phyloP scores from a whole-genome alignment of 495 filamentous ascomycete species.

The Aspergillus hancockii region DNA sequence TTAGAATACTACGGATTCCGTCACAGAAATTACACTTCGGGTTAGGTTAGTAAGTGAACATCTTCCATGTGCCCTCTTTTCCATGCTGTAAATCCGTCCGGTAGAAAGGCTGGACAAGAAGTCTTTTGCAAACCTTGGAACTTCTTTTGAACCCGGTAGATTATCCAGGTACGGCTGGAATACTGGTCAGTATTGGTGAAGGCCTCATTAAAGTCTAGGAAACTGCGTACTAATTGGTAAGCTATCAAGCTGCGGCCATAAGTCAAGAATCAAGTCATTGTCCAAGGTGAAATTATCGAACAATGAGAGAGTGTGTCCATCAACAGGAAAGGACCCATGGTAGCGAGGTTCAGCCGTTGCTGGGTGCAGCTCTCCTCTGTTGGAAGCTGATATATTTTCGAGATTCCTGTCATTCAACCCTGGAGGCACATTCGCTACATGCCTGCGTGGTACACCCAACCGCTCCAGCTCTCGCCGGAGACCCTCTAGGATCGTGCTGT shows the following conservation, averaged over 20 bases:
- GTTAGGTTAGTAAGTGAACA: too few species aligned
- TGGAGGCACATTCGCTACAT: background rate
- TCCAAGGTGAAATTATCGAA: constrained; percentile 23
- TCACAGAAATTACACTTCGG: too few species aligned
- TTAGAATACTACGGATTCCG: background rate
- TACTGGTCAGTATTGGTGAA: background rate
- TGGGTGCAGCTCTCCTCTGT: background rate
- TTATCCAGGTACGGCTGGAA: background rate
- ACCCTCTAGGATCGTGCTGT: constrained; percentile 27
- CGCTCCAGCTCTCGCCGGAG: constrained; percentile 23
- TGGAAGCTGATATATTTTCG: background rate
- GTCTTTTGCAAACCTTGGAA: too few species aligned
- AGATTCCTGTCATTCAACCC: background rate
- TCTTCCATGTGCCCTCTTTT: too few species aligned
- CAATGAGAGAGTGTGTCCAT: constrained; percentile 22
- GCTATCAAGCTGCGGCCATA: constrained; percentile 34
- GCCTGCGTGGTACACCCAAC: background rate
- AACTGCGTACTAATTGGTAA: constrained; percentile 24
- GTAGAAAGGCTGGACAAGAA: too few species aligned
- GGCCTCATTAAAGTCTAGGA: background rate
- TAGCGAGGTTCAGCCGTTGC: background rate
- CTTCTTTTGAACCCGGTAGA: too few species aligned
- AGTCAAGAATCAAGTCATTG: constrained; percentile 26
- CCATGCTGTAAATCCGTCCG: too few species aligned
- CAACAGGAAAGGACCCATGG: constrained; percentile 2